Conservation (phyloP, 495 filamentous ascomycete species). For the Lasiosphaeria miniovina region DNA sequence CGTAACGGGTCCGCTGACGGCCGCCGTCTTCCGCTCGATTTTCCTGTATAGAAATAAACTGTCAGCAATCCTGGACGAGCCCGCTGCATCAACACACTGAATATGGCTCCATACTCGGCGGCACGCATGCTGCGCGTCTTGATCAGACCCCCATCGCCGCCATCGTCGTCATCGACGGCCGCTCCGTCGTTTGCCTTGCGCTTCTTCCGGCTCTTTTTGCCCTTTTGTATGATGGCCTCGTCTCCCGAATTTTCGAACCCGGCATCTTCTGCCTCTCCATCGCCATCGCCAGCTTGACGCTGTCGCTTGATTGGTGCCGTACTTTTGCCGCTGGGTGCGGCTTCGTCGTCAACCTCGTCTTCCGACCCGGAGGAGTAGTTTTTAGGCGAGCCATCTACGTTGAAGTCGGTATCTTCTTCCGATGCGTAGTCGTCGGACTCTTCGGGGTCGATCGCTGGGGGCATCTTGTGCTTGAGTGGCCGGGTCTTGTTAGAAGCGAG, state of each 20-base stretch:
- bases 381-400: slow-evolving; percentile 47
- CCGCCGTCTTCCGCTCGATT: slow-evolving; percentile 60
- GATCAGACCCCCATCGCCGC: slow-evolving; percentile 74
- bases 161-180: slow-evolving; percentile 50
- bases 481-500: too few species aligned
- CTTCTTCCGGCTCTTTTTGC: slow-evolving; percentile 55
- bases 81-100: too few species aligned
- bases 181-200: slow-evolving; percentile 44
- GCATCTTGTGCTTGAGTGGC: slow-evolving; percentile 1
- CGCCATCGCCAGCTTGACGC: slow-evolving; percentile 36
- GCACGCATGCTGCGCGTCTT: slow-evolving; percentile 74
- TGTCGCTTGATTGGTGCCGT: slow-evolving; percentile 35
- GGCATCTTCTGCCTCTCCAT: slow-evolving; percentile 38
- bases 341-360: slow-evolving; percentile 27
- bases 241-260: slow-evolving; percentile 70
- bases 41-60: slow-evolving; percentile 46
- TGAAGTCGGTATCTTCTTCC: slow-evolving; percentile 72
- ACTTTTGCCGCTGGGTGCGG: slow-evolving; percentile 8
- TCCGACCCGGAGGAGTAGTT: slow-evolving; percentile 47
- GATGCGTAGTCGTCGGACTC: slow-evolving; percentile 63
- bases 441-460: slow-evolving; percentile 25
- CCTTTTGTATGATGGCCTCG: slow-evolving; percentile 66
- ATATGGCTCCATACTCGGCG: slow-evolving; percentile 40
- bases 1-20: slow-evolving; percentile 66
- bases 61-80: too few species aligned